These are phyloP conservation scores for Cercospora berteroae DNA, from an alignment of 2,329 filamentous ascomycete genomes.

Conservation along the genomic window DNA sequence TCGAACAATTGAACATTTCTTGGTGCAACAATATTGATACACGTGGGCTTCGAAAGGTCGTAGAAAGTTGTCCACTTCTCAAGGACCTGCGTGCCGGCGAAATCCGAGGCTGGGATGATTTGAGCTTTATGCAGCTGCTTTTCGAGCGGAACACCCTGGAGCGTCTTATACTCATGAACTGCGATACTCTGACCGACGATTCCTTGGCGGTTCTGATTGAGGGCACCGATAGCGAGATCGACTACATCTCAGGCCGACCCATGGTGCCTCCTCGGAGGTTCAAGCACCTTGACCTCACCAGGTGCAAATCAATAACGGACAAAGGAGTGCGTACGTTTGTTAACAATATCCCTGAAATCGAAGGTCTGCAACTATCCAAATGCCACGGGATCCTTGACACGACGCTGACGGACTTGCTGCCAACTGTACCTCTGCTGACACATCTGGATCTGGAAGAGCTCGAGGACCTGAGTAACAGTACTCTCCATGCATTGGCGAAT, in stretches of 20 bases:
- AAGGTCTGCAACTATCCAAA: conserved; percentile 79
- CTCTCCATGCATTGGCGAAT: conserved; percentile 72
- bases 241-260: conserved; percentile 73
- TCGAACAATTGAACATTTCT: conserved; percentile 85
- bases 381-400: conserved; percentile 72
- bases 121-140: conserved; percentile 68
- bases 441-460: conserved; percentile 90
- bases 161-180: conserved; percentile 76
- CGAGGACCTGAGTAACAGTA: conserved; percentile 68
- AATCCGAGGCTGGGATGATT: conserved; percentile 73
- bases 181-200: conserved; percentile 72
- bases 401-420: conserved; percentile 69
- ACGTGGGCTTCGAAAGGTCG: conserved; percentile 67
- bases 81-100: conserved; percentile 80
- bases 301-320: conserved; percentile 72
- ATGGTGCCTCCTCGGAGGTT: conserved; percentile 74
- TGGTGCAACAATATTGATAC: conserved; percentile 90
- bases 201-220: conserved; percentile 72
- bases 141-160: conserved; percentile 81
- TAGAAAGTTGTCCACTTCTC: conserved; percentile 70
- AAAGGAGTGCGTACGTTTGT: conserved; percentile 68
- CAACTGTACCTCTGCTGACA: conserved; percentile 72
- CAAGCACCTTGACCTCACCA: conserved; percentile 80
- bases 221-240: conserved; percentile 72
- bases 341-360: conserved; percentile 71